Evolutionary conservation across 1,284 basidiomycete species (phyloP).

Genomic region (Cerrena zonata): DNA sequence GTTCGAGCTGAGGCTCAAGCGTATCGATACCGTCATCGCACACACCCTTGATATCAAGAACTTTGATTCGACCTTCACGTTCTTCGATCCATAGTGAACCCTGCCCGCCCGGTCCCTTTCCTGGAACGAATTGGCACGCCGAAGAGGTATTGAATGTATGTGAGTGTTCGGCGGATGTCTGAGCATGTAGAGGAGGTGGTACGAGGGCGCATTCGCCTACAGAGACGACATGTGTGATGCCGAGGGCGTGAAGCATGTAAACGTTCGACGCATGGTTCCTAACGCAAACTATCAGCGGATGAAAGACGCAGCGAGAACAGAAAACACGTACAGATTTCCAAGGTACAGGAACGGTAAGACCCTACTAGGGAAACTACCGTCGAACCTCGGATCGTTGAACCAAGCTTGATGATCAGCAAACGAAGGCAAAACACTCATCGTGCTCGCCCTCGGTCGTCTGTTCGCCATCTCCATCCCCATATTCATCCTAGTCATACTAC

Average conservation of each 20-base stretch:
- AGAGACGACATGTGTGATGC: conserved; percentile 95
- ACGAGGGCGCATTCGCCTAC: conserved; percentile 90
- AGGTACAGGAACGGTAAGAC: conserved; percentile 93
- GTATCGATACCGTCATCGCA: conserved; percentile 96
- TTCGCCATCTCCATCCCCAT: background rate
- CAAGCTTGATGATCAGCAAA: conserved; percentile 74
- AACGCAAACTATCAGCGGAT: conserved; percentile 9
- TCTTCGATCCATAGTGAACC: conserved; percentile 85
- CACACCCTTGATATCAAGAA: conserved; percentile 83
- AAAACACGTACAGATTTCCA: conserved; percentile 75
- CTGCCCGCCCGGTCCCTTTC: conserved; percentile 45
- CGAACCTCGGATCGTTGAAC: conserved; percentile 90
- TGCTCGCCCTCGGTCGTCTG: conserved; percentile 61
- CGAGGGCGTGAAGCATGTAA: conserved; percentile 91
- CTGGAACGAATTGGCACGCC: conserved; percentile 34
- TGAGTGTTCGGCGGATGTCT: background rate
- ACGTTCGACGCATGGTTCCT: conserved; percentile 92
- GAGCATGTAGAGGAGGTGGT: conserved; percentile 42
- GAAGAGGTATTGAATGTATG: conserved; percentile 16
- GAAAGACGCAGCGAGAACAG: background rate
- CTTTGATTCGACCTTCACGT: conserved; percentile 80
- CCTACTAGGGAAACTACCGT: conserved; percentile 91
- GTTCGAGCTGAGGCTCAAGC: conserved; percentile 79
- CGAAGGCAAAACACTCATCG: conserved; percentile 59
- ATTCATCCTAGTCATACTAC: background rate